Conservation (phyloP, 1,139 yeast genomes). For the Kazachstania sp. region DNA sequence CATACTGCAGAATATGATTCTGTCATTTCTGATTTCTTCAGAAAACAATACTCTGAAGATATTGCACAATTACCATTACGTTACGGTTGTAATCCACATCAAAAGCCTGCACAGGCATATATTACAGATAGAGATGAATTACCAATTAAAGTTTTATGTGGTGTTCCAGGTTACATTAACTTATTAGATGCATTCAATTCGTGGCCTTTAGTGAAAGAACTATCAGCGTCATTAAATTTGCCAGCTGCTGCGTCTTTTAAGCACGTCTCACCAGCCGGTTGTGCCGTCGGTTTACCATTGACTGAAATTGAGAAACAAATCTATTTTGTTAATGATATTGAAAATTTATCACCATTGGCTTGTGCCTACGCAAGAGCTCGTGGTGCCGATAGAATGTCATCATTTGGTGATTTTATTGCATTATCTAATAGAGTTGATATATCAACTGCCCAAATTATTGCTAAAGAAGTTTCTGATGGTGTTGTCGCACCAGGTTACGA, state of each 20-base stretch:
- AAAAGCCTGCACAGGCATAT: conserved; percentile 96
- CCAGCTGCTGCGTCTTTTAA: conserved; percentile 99
- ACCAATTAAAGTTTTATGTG: conserved; percentile 88
- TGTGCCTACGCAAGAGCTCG: conserved; percentile 98
- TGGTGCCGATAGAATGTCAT: conserved; percentile 99
- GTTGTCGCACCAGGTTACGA: conserved; percentile 96
- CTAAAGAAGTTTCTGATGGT: conserved; percentile 97
- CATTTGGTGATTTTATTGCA: conserved; percentile 97
- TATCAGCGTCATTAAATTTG: conserved; percentile 83
- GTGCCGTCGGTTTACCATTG: conserved; percentile 91
- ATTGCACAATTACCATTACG: conserved; percentile 84
- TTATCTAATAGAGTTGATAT: conserved; percentile 91
- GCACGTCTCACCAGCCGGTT: conserved; percentile 99
- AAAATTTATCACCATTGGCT: conserved; percentile 91
- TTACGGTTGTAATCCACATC: conserved; percentile 98
- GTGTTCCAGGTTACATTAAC: conserved; percentile 97
- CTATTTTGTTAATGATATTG: conserved; percentile 90
- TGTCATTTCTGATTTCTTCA: conserved; percentile 91
- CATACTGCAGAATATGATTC: conserved; percentile 97
- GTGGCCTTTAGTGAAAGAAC: conserved; percentile 97
- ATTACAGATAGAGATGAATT: conserved; percentile 71
- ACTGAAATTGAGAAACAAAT: conserved; percentile 86
- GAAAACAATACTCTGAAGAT: conserved; percentile 92
- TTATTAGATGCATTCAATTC: conserved; percentile 92
- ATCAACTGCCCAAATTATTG: conserved; percentile 93